phyloP scores from a whole-genome alignment of 108 stramenopile genomes.

The Nitzschia inconspicua region DNA sequence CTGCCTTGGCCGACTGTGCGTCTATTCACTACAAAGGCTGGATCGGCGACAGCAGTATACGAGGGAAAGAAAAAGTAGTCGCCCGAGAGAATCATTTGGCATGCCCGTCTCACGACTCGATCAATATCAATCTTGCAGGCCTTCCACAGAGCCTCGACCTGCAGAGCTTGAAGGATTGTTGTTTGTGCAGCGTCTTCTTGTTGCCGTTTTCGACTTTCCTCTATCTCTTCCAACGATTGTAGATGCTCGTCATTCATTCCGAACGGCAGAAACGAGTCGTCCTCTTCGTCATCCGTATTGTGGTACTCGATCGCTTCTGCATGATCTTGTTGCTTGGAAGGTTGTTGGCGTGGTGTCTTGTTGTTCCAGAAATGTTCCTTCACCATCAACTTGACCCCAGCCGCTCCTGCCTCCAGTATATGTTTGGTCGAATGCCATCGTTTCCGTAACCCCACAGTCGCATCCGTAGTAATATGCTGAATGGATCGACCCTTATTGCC shows the following conservation, averaged over 20 bases:
- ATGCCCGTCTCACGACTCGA: constrained; percentile 59
- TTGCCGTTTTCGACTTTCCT: constrained; percentile 41
- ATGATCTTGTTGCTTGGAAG: constrained; percentile 2
- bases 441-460: constrained; percentile 25
- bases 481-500: not conserved
- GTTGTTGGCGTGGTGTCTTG: constrained; percentile 18
- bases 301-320: constrained; percentile 18
- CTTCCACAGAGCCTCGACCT: constrained; percentile 83
- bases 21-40: not conserved
- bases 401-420: constrained; percentile 42
- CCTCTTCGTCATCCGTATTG: constrained; percentile 11
- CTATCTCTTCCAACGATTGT: constrained; percentile 17
- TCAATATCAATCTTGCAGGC: constrained; percentile 77
- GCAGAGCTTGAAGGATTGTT: constrained; percentile 57
- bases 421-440: constrained; percentile 47
- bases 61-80: constrained; percentile 63
- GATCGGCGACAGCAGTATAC: constrained; percentile 26
- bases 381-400: constrained; percentile 46
- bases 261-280: not conserved
- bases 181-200: constrained; percentile 46
- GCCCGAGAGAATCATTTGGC: constrained; percentile 49
- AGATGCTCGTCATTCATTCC: constrained; percentile 1
- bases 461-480: not conserved
- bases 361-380: constrained; percentile 40
- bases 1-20: constrained; percentile 35